Conservation (phyloP, 805 yeast species). For the Candida adriatica region DNA sequence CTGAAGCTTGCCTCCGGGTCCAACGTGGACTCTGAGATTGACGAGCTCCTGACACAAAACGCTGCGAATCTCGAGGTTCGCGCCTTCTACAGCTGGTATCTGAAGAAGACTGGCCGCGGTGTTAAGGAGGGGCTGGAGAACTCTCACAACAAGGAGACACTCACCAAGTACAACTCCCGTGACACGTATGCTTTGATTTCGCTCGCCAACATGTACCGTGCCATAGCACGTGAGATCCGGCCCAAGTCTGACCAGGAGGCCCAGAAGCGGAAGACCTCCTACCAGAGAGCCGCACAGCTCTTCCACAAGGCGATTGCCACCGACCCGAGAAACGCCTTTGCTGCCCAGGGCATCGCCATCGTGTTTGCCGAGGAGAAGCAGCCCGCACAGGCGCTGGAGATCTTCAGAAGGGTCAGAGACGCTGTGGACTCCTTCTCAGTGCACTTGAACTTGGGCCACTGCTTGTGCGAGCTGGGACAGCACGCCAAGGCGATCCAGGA, state of each 20-base stretch:
- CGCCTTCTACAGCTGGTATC: conserved; percentile 88
- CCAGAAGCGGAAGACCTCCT: conserved; percentile 64
- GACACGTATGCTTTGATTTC: conserved; percentile 87
- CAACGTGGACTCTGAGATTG: conserved; percentile 45
- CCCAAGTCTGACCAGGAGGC: conserved; percentile 37
- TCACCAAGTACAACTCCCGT: conserved; percentile 76
- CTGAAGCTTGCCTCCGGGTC: conserved; percentile 44
- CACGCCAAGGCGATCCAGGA: conserved; percentile 81
- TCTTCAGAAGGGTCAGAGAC: conserved; percentile 84
- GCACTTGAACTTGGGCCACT: conserved; percentile 83
- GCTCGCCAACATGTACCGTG: conserved; percentile 79
- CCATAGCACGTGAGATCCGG: conserved; percentile 73
- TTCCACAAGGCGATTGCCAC: conserved; percentile 81
- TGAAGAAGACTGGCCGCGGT: conserved; percentile 49
- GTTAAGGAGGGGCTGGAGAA: conserved; percentile 52
- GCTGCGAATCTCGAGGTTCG: conserved; percentile 73
- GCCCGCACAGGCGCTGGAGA: conserved; percentile 69
- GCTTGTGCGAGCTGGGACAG: conserved; percentile 74
- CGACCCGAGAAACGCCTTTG: conserved; percentile 83
- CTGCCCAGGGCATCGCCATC: conserved; percentile 96
- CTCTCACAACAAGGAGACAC: conserved; percentile 76
- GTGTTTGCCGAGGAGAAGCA: conserved; percentile 82
- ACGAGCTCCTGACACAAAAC: conserved; percentile 43
- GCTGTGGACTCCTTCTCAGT: conserved; percentile 80
- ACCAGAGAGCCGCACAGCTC: conserved; percentile 84